Percentiles rank a stretch among this genome's conserved stretches.
These are phyloP conservation scores for Microcos paniculata DNA, from an alignment of 345 rosid species.

Conservation along the genomic window DNA sequence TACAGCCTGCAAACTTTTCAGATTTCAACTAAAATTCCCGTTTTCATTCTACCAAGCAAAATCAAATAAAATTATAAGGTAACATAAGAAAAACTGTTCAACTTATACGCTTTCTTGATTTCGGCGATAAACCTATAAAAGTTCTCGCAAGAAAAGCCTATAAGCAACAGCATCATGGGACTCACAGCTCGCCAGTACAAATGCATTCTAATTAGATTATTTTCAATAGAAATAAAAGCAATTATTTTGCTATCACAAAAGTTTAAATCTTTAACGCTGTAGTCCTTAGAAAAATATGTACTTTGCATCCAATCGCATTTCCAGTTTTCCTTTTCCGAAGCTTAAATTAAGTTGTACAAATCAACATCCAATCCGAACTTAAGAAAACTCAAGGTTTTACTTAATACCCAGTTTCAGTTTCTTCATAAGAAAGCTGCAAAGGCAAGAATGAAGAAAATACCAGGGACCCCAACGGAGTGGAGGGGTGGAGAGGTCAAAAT, in stretches of 20 bases:
- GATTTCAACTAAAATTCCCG: neutral
- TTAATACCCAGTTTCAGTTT: neutral
- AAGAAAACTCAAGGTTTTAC: neutral
- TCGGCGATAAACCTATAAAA: neutral
- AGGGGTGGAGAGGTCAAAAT: conserved; percentile 85
- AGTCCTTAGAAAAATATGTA: neutral
- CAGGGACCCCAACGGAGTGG: conserved; percentile 95
- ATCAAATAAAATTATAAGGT: neutral
- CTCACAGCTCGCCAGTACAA: too few relatives aligned
- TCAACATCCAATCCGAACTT: neutral
- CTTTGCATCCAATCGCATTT: neutral
- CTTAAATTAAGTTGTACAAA: neutral
- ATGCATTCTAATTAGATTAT: neutral
- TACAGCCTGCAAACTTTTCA: conserved; percentile 60
- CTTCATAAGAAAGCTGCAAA: neutral
- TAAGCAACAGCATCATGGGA: neutral
- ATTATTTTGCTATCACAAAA: neutral
- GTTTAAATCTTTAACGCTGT: neutral
- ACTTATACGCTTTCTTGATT: neutral
- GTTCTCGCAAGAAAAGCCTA: neutral
- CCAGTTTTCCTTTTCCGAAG: neutral
- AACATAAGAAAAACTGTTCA: neutral
- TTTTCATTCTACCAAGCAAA: conserved; percentile 11
- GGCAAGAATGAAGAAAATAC: conserved; percentile 29
- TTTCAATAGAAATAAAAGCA: neutral